Conservation (phyloP, 495 filamentous ascomycete species). For the Aeminium ludgeri region DNA sequence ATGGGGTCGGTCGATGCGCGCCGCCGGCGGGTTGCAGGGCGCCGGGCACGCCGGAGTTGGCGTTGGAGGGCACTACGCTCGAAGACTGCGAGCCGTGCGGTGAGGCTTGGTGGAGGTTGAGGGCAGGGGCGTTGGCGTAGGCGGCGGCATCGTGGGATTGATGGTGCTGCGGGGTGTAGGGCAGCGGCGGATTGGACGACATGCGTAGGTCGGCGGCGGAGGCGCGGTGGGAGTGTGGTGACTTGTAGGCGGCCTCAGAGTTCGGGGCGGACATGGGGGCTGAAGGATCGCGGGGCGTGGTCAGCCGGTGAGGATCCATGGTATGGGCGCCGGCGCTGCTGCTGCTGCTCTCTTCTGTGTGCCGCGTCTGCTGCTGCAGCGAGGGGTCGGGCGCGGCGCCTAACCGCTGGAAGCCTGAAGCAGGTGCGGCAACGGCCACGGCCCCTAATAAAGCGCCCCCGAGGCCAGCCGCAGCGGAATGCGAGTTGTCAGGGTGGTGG, state of each 20-base stretch:
- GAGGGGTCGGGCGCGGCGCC: no score
- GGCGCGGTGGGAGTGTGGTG: constrained; percentile 30
- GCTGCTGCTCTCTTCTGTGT: no score
- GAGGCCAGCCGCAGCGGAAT: no score
- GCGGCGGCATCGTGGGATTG: constrained; percentile 29
- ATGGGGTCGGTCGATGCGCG: constrained; percentile 42
- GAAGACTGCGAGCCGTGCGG: constrained; percentile 39
- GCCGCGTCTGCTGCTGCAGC: no score
- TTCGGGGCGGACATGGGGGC: constrained; percentile 20
- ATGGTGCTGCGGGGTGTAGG: constrained; percentile 34
- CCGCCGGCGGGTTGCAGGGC: constrained; percentile 48
- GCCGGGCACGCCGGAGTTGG: constrained; percentile 38
- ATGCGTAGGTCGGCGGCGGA: constrained; percentile 75
- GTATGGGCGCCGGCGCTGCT: no score
- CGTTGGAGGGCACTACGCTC: constrained; percentile 18
- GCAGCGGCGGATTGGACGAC: constrained; percentile 37
- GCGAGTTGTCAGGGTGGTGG: neutral
- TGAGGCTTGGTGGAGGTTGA: constrained; percentile 49
- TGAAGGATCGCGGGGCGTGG: neutral
- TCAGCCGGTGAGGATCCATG: no score
- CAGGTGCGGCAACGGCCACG: no score
- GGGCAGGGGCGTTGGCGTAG: constrained; percentile 33
- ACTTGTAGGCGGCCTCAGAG: no score
- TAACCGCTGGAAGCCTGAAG: no score
- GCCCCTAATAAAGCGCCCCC: no score